A percentile compares a stretch with the other conserved stretches of the same genome.
Evolutionary conservation across 2,329 filamentous ascomycete genomes (phyloP).

Genomic region (Apiospora arundinis): DNA sequence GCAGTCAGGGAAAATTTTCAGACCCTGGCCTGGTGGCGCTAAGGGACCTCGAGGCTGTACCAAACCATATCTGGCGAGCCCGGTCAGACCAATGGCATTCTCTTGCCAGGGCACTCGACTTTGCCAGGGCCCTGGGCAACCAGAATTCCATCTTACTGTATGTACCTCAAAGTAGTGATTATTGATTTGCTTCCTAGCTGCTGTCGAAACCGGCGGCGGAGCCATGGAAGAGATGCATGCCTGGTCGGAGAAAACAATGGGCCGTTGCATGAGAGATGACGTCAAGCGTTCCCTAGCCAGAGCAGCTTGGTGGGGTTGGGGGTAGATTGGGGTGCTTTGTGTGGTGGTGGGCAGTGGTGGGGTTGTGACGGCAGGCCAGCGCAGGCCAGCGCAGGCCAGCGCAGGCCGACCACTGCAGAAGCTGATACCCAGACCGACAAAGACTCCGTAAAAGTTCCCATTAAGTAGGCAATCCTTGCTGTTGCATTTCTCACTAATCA

Average conservation of each 20-base stretch:
- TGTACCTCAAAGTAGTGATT: background rate
- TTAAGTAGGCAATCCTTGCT: conserved; percentile 6
- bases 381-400: too few species aligned
- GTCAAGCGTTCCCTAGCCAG: conserved; percentile 2
- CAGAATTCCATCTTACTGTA: background rate
- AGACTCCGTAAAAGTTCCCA: background rate
- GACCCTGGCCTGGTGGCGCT: conserved; percentile 7
- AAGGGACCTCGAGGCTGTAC: conserved; percentile 15
- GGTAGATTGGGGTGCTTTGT: background rate
- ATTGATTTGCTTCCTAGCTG: background rate
- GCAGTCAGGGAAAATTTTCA: conserved; percentile 10
- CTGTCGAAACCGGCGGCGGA: conserved; percentile 11
- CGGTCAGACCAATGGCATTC: conserved; percentile 2
- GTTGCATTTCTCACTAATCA: background rate
- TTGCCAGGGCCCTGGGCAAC: too few species aligned
- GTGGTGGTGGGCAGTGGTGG: background rate
- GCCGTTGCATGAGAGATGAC: conserved; percentile 11
- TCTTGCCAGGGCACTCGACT: background rate
- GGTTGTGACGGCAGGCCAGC: conserved; percentile 2
- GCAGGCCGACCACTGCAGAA: too few species aligned
- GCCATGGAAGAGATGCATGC: conserved; percentile 14
- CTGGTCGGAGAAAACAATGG: conserved; percentile 18
- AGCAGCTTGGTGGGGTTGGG: conserved; percentile 11
- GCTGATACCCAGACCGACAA: too few species aligned
- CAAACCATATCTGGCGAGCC: background rate